Conservation (phyloP, 805 yeast genomes). For the Ogataea henricii region DNA sequence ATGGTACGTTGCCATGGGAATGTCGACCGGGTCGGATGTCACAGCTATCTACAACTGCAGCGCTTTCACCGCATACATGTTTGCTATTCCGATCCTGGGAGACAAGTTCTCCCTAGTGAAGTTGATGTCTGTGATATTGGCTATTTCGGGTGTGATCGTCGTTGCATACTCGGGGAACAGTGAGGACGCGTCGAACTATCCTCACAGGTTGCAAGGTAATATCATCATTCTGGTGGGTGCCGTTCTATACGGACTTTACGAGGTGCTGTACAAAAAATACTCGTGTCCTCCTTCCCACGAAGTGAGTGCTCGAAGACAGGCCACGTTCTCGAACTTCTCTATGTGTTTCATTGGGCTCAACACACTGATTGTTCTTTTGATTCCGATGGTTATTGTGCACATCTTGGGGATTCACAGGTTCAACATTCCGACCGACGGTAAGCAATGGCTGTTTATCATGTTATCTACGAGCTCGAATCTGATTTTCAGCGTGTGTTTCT, state of each 20-base stretch:
- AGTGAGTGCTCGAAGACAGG: conserved; percentile 66
- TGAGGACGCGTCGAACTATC: conserved; percentile 39
- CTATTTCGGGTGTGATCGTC: conserved; percentile 71
- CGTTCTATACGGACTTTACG: conserved; percentile 76
- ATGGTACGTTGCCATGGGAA: conserved; percentile 83
- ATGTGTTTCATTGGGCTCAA: conserved; percentile 67
- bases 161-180: conserved; percentile 68
- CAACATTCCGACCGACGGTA: conserved; percentile 46
- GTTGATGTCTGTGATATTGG: conserved; percentile 65
- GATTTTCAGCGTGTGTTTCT: conserved; percentile 67
- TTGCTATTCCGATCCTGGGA: conserved; percentile 72
- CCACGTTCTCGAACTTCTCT: conserved; percentile 76
- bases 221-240: conserved; percentile 73
- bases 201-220: conserved; percentile 69
- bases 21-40: conserved; percentile 81
- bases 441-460: conserved; percentile 46
- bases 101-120: conserved; percentile 68
- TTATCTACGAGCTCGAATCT: conserved; percentile 65
- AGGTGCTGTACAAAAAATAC: conserved; percentile 74
- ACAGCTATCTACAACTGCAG: conserved; percentile 91
- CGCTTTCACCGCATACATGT: conserved; percentile 84
- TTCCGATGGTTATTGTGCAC: conserved; percentile 50
- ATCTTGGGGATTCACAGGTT: conserved; percentile 59
- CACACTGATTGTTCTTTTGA: conserved; percentile 53
- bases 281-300: conserved; percentile 71